Evolutionary conservation across 2,329 filamentous ascomycete species (phyloP).

Genomic region (Penicillium hordei): DNA sequence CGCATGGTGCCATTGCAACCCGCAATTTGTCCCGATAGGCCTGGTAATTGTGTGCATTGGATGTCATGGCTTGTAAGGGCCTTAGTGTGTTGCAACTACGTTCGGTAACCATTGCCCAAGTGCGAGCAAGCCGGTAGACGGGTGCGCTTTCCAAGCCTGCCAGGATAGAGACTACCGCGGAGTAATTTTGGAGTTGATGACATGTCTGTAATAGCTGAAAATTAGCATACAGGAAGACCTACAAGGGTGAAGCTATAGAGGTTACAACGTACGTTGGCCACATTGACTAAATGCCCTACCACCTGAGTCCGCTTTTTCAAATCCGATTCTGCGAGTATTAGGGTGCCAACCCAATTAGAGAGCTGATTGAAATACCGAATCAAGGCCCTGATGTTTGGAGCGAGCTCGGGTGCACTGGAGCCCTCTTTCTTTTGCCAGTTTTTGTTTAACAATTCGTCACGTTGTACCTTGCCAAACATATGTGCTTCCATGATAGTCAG

Average conservation of each 20-base stretch:
- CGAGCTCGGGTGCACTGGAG: constrained; percentile 63
- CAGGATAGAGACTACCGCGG: constrained; percentile 72
- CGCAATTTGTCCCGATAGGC: constrained; percentile 67
- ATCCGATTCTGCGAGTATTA: too few species aligned
- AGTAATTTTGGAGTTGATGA: too few species aligned
- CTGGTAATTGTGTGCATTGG: constrained; percentile 83
- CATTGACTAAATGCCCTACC: too few species aligned
- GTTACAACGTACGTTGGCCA: too few species aligned
- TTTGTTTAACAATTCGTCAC: constrained; percentile 90
- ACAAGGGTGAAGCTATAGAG: too few species aligned
- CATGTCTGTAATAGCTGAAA: too few species aligned
- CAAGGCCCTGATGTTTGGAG: constrained; percentile 85
- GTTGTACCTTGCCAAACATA: constrained; percentile 86
- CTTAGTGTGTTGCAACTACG: constrained; percentile 74
- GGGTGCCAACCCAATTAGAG: constrained; percentile 84
- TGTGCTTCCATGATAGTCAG: constrained; percentile 90
- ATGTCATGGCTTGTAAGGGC: constrained; percentile 85
- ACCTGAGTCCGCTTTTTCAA: too few species aligned
- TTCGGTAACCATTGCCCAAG: constrained; percentile 86
- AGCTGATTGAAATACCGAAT: constrained; percentile 96
- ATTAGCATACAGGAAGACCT: too few species aligned
- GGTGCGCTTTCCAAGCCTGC: constrained; percentile 88
- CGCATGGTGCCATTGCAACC: constrained; percentile 85
- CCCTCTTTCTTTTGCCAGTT: constrained; percentile 85
- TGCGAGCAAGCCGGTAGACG: constrained; percentile 63